These are phyloP conservation scores for Arthonia radiata DNA, from an alignment of 495 filamentous ascomycete genomes.

Conservation along the genomic window DNA sequence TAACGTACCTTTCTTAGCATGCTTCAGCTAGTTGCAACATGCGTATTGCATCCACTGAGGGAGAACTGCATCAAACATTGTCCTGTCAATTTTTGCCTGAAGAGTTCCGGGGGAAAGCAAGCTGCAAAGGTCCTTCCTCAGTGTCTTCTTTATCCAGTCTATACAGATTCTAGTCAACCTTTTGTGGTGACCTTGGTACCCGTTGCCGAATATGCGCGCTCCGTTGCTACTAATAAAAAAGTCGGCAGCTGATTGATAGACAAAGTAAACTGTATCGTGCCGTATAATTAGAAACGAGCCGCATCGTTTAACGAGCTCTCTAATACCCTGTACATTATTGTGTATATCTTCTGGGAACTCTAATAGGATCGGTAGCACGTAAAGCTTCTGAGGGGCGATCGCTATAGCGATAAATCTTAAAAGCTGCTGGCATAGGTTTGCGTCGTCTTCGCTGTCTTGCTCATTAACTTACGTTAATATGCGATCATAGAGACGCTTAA, in stretches of 20 bases:
- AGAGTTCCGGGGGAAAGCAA: not conserved
- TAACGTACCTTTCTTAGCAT: too few species aligned
- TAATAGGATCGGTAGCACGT: slow-evolving; percentile 5
- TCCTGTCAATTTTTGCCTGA: not conserved
- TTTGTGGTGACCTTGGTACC: not conserved
- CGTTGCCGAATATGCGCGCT: not conserved
- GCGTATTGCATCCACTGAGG: not conserved
- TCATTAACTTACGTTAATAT: slow-evolving; percentile 8
- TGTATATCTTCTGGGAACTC: slow-evolving; percentile 2
- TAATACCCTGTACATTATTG: not conserved
- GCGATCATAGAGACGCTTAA: slow-evolving; percentile 7
- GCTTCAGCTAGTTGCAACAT: not conserved
- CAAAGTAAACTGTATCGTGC: slow-evolving; percentile 11
- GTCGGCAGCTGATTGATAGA: slow-evolving; percentile 22
- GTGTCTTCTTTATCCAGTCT: not conserved
- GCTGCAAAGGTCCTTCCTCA: not conserved
- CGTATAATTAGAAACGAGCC: slow-evolving; percentile 14
- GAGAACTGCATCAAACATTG: not conserved
- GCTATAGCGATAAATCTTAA: slow-evolving; percentile 4
- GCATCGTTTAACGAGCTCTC: slow-evolving; percentile 8
- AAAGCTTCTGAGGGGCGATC: slow-evolving; percentile 7
- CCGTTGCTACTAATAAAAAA: slow-evolving; percentile 7
- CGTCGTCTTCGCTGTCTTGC: slow-evolving; percentile 1
- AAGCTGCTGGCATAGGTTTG: slow-evolving; percentile 5
- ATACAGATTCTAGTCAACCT: not conserved